phyloP scores from a whole-genome alignment of 2,329 filamentous ascomycete species.

The Fusarium duplospermum region DNA sequence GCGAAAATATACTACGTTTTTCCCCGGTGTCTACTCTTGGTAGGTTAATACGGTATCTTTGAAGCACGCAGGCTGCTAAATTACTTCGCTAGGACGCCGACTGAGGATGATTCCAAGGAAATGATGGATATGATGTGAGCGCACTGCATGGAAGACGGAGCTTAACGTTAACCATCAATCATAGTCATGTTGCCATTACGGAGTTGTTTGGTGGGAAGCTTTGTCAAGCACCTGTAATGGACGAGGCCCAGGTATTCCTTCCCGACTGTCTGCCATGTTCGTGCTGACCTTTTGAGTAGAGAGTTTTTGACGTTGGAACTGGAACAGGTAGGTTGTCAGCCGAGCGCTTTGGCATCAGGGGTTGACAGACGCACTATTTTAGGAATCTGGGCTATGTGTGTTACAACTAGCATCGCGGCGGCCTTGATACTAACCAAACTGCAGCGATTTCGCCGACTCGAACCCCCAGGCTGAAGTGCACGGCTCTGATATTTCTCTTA shows the following conservation, averaged over 20 bases:
- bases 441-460: not conserved
- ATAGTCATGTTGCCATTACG: not conserved
- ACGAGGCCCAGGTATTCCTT: too few relatives aligned
- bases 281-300: not conserved
- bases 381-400: not conserved
- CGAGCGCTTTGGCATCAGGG: not conserved
- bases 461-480: not conserved
- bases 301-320: not conserved
- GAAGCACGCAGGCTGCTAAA: not conserved
- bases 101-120: fast-evolving
- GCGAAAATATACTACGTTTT: not conserved
- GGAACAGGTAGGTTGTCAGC: not conserved
- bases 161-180: not conserved
- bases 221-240: not conserved
- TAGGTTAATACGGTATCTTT: not conserved
- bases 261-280: not conserved
- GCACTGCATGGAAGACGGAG: not conserved
- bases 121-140: not conserved
- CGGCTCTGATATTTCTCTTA: not conserved
- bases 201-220: not conserved
- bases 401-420: not conserved
- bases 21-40: not conserved
- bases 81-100: not conserved
- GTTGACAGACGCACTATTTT: not conserved
- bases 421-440: not conserved